Conservation (phyloP, 371 early-diverging fungal genomes). For the Rhizopus delemar region DNA sequence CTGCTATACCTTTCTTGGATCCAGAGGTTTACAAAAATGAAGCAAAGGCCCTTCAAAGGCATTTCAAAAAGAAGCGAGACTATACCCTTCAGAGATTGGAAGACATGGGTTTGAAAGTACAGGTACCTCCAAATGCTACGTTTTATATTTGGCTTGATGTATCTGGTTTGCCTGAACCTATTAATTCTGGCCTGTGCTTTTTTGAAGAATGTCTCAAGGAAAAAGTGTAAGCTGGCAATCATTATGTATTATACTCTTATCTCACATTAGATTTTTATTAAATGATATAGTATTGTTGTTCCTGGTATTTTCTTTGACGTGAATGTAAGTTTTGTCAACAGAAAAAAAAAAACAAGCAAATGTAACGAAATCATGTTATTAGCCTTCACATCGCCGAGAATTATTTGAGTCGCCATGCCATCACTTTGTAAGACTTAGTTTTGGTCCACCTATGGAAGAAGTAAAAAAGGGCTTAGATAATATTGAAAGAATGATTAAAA, state of each 20-base stretch:
- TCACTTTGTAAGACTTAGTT: constrained; percentile 53
- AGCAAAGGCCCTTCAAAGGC: constrained; percentile 43
- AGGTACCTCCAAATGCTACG: constrained; percentile 50
- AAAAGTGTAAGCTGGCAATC: constrained; percentile 39
- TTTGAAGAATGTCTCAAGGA: constrained; percentile 56
- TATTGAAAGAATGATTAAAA: constrained; percentile 21
- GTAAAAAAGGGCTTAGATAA: constrained; percentile 39
- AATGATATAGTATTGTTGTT: constrained; percentile 36
- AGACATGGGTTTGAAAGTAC: constrained; percentile 40
- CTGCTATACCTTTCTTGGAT: constrained; percentile 51
- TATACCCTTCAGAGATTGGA: constrained; percentile 39
- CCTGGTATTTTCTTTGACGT: constrained; percentile 60
- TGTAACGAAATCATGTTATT: neutral
- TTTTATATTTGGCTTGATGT: constrained; percentile 59
- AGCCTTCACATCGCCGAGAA: constrained; percentile 57
- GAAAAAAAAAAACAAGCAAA: neutral
- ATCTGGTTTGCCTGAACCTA: constrained; percentile 41
- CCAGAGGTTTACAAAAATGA: constrained; percentile 40
- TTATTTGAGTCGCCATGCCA: constrained; percentile 54
- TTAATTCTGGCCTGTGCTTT: constrained; percentile 50
- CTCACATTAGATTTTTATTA: neutral
- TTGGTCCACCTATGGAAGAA: constrained; percentile 56
- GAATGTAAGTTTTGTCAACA: constrained; percentile 33
- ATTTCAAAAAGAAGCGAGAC: constrained; percentile 49
- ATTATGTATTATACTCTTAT: neutral